Base-by-base conservation (phyloP, 345 rosid genomes). In the Psidium friedrichsthalianum region DNA sequence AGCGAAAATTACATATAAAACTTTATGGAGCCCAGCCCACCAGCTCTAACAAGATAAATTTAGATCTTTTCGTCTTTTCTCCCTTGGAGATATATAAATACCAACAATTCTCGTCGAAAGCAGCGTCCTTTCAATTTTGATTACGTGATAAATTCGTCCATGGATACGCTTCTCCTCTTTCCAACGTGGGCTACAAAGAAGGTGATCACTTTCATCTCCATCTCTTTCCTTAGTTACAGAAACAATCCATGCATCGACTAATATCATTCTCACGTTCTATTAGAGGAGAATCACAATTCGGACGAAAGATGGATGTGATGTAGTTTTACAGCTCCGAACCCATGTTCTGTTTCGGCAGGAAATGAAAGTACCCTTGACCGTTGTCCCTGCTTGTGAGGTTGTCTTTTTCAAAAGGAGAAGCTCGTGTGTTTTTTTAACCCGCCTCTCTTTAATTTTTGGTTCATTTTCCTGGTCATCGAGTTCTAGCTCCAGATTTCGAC, bases 221-320 rank as follows among this genome's bases (percentile, higher is more conserved):
- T 49, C 36, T 49, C 83, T 44, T 24, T 81, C 55, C 36, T 81
- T 81, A 81, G 83, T 6, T 25, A 49, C 83, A 51, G 52, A 81
- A 51, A 44, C 1, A 81, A 51, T 81, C 52, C 83, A 0, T 25
- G 21, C 25, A 69, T 36, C 80, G 14, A 36, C 80, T 69, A 69
- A 36, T 5, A 36, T 69, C 80, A 1, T 69, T 69, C 80, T 69
- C 47, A 1, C 80, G 47, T 36, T 69, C 0, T 24, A 69, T 69
- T 5, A 36, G 47, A 69, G 80, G 80, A 69, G 80, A 69, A 69
- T 69, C 80, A 69, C 47, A 69, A 69, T 69, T 36, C 80, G 6
- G 25, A 36, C 14, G 2, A 2, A 36, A 12, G 47, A 18, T 0
- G 0, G 0, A 1, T 3, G 3, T 29, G 11, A 29, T 64, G 1